phyloP scores from a whole-genome alignment of 2,329 filamentous ascomycete genomes.

The Calonectria hawksworthii region DNA sequence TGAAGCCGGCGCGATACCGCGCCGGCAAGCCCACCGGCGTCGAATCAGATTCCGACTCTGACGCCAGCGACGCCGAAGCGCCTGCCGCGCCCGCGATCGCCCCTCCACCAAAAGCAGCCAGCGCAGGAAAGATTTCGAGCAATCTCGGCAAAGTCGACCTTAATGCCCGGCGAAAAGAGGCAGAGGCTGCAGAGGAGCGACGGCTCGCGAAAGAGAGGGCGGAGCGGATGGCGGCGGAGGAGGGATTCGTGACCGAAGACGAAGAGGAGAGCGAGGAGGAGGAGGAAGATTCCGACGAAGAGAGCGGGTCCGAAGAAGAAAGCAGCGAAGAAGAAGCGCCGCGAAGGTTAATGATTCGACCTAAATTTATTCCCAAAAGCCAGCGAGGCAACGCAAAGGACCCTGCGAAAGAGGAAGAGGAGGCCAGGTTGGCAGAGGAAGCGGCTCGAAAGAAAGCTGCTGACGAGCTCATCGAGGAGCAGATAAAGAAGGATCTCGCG shows the following conservation, averaged over 20 bases:
- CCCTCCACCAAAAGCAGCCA: slow-evolving; percentile 70
- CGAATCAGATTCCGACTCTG: slow-evolving; percentile 67
- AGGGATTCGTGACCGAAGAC: slow-evolving; percentile 74
- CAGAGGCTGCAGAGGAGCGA: slow-evolving; percentile 61
- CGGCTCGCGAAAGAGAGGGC: slow-evolving; percentile 64
- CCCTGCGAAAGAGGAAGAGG: slow-evolving; percentile 52
- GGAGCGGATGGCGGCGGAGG: slow-evolving; percentile 67
- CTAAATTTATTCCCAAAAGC: slow-evolving; percentile 74
- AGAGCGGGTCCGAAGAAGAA: slow-evolving; percentile 60
- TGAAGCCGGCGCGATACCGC: slow-evolving; percentile 84
- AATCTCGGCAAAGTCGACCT: slow-evolving; percentile 67
- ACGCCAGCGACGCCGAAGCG: slow-evolving; percentile 61
- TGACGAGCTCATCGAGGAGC: slow-evolving; percentile 87
- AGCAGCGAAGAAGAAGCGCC: slow-evolving; percentile 71
- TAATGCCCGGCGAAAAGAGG: slow-evolving; percentile 60
- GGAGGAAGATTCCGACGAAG: slow-evolving; percentile 54
- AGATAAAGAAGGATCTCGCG: slow-evolving; percentile 85
- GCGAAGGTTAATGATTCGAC: slow-evolving; percentile 70
- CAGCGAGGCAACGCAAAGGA: slow-evolving; percentile 59
- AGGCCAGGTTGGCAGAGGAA: slow-evolving; percentile 63
- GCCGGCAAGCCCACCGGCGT: slow-evolving; percentile 81
- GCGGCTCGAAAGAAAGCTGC: slow-evolving; percentile 77
- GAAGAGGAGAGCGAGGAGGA: slow-evolving; percentile 54
- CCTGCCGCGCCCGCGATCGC: slow-evolving; percentile 54
- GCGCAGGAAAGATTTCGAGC: slow-evolving; percentile 69